Evolutionary conservation across 768 basidiomycete genomes (phyloP).

Genomic region (Clitopilus passeckerianus): DNA sequence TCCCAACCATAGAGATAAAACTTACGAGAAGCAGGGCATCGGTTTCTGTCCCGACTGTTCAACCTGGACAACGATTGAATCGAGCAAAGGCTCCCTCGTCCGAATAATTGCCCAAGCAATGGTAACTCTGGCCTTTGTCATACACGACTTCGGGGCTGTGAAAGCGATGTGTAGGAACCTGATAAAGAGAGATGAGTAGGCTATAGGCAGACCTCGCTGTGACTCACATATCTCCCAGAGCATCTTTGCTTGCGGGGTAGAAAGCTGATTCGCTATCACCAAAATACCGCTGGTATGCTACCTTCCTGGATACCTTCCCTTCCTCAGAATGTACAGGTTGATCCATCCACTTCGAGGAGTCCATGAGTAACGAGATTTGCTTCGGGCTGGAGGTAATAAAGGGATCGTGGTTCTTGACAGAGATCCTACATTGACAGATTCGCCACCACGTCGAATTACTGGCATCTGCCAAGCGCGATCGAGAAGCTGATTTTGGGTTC

Average conservation of each 20-base stretch:
- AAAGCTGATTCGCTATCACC: conserved; percentile 26
- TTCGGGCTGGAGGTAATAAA: no score
- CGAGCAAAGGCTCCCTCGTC: conserved; percentile 52
- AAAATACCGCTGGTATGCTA: conserved; percentile 16
- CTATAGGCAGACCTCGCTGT: not conserved
- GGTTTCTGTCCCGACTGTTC: conserved; percentile 19
- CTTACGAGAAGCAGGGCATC: conserved; percentile 48
- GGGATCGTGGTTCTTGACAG: not conserved
- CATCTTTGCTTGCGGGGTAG: conserved; percentile 23
- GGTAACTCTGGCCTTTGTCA: conserved; percentile 30
- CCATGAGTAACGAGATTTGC: not conserved
- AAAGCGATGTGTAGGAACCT: conserved; percentile 28
- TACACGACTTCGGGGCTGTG: conserved; percentile 13
- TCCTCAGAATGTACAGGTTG: not conserved
- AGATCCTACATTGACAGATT: not conserved
- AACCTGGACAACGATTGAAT: conserved; percentile 35
- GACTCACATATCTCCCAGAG: conserved; percentile 29
- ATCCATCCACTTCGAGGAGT: not conserved
- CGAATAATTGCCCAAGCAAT: conserved; percentile 57
- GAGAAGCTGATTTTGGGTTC: not conserved
- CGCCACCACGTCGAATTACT: not conserved
- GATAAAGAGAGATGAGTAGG: not conserved
- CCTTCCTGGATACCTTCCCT: not conserved
- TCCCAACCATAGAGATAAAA: conserved; percentile 4
- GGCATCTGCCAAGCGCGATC: not conserved